Conservation (phyloP, 1,284 basidiomycete genomes). For the Marasmius fiardii region DNA sequence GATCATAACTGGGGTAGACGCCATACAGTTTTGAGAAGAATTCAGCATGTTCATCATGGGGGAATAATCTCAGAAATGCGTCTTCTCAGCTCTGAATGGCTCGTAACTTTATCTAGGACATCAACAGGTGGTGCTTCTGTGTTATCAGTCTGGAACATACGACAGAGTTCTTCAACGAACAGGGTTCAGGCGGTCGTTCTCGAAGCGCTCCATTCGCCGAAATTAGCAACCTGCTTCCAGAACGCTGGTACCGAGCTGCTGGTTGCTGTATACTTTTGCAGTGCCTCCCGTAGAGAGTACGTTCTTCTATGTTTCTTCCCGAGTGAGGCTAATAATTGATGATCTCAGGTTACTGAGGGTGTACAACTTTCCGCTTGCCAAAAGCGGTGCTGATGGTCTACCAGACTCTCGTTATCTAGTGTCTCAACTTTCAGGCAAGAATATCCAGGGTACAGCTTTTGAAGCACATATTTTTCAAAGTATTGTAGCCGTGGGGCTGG, state of each 20-base stretch:
- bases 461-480: conserved; percentile 25
- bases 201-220: conserved; percentile 31
- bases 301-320: background rate
- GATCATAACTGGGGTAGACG: conserved; percentile 48
- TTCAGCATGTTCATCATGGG: conserved; percentile 32
- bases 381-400: background rate
- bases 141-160: conserved; percentile 40
- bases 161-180: conserved; percentile 24
- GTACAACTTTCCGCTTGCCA: background rate
- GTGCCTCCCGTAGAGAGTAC: conserved; percentile 9
- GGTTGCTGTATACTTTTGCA: conserved; percentile 28
- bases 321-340: background rate
- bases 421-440: background rate
- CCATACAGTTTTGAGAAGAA: conserved; percentile 29
- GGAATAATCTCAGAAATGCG: conserved; percentile 40
- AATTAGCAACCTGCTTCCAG: conserved; percentile 29
- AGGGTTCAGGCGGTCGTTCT: conserved; percentile 27
- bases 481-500: conserved; percentile 31
- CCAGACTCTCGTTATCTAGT: background rate
- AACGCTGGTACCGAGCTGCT: conserved; percentile 23
- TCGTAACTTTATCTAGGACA: conserved; percentile 40
- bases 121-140: conserved; percentile 10
- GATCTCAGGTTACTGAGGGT: background rate
- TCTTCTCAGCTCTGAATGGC: conserved; percentile 42
- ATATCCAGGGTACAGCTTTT: conserved; percentile 11